Conservation (phyloP, 345 rosid genomes). For the Triadica sebifera region DNA sequence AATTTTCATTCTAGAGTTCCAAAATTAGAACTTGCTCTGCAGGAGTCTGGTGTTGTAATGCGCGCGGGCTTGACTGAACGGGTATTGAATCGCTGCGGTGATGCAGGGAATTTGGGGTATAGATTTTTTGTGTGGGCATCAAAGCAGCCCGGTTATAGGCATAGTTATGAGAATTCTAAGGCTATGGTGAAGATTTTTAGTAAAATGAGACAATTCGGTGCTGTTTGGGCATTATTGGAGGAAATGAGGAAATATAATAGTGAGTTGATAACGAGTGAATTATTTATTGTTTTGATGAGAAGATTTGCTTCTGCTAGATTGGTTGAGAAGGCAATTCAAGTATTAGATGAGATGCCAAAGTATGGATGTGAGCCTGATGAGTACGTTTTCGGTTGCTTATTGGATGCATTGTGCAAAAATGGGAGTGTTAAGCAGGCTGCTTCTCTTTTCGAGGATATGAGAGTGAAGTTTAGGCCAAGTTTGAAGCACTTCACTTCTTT, state of each 20-base stretch:
- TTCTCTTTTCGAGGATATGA: slow-evolving; percentile 72
- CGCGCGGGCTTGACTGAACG: slow-evolving; percentile 72
- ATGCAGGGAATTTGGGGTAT: slow-evolving; percentile 83
- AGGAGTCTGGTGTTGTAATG: slow-evolving; percentile 64
- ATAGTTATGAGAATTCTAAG: slow-evolving; percentile 62
- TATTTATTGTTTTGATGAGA: slow-evolving; percentile 68
- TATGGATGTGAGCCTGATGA: slow-evolving; percentile 81
- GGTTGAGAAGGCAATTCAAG: slow-evolving; percentile 82
- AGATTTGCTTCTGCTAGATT: slow-evolving; percentile 68
- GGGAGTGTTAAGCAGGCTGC: slow-evolving; percentile 86
- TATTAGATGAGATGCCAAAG: slow-evolving; percentile 88
- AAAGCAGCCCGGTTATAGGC: slow-evolving; percentile 68
- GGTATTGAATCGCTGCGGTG: slow-evolving; percentile 84
- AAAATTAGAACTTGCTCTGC: slow-evolving; percentile 72
- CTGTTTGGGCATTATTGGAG: slow-evolving; percentile 85
- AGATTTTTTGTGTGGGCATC: slow-evolving; percentile 80
- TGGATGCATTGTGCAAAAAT: slow-evolving; percentile 83
- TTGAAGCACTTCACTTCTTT: slow-evolving; percentile 64
- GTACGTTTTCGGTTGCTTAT: slow-evolving; percentile 65
- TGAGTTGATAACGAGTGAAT: slow-evolving; percentile 60
- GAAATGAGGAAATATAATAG: slow-evolving; percentile 82
- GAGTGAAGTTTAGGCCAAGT: slow-evolving; percentile 48
- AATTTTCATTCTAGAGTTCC: slow-evolving; percentile 70
- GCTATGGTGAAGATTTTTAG: slow-evolving; percentile 70
- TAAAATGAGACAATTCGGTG: slow-evolving; percentile 82